Conservation (phyloP, 1,284 basidiomycete species). For the Cutaneotrichosporon cavernicola region DNA sequence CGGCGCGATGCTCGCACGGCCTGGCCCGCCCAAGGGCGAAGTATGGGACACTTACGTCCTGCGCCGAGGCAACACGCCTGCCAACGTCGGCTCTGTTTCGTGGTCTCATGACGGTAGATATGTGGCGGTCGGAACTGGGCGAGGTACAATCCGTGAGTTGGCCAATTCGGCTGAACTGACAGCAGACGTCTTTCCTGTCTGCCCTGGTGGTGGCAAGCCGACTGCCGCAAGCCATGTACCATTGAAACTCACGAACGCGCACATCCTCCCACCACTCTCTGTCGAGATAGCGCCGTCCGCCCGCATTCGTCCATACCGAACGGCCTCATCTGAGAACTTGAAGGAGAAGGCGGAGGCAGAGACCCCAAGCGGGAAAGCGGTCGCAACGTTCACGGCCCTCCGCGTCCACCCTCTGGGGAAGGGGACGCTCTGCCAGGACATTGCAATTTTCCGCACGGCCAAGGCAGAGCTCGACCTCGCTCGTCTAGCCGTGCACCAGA, state of each 20-base stretch:
- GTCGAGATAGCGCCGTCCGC: conserved; percentile 58
- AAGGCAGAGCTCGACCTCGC: conserved; percentile 33
- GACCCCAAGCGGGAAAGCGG: conserved; percentile 4
- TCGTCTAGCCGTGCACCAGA: conserved; percentile 21
- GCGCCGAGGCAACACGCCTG: conserved; percentile 68
- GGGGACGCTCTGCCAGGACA: conserved; percentile 35
- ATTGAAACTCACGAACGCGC: conserved; percentile 60
- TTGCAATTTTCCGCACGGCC: conserved; percentile 33
- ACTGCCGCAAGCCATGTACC: conserved; percentile 66
- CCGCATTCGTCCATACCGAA: conserved; percentile 4
- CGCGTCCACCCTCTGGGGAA: conserved; percentile 26
- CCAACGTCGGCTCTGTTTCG: conserved; percentile 59
- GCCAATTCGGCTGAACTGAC: conserved; percentile 33
- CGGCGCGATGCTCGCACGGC: background rate
- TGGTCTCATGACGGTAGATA: conserved; percentile 66
- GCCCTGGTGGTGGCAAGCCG: conserved; percentile 70
- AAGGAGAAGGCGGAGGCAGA: conserved; percentile 11
- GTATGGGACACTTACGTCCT: conserved; percentile 67
- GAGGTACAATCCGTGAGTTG: conserved; percentile 55
- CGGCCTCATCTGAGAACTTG: background rate
- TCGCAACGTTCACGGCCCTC: conserved; percentile 22
- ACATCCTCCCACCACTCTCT: conserved; percentile 59
- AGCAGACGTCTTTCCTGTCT: conserved; percentile 71
- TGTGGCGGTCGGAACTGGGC: conserved; percentile 64
- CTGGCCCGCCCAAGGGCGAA: conserved; percentile 43